Percentiles rank a stretch among this genome's conserved stretches.
phyloP scores from a whole-genome alignment of 2,329 filamentous ascomycete species.

The Pyricularia sp. region DNA sequence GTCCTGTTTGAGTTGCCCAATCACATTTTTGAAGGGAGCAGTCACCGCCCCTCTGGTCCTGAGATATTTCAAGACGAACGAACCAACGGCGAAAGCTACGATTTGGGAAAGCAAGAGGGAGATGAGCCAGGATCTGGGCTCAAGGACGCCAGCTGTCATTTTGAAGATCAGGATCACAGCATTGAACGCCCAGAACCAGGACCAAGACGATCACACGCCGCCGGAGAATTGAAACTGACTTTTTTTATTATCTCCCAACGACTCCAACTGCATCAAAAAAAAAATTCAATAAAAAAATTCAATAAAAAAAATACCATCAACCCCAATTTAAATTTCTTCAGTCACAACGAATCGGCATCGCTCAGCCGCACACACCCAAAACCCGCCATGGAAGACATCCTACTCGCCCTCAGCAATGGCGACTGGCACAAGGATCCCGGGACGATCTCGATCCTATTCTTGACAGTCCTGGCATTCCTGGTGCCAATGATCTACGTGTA shows the following conservation, averaged over 20 bases:
- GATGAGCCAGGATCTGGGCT: neutral
- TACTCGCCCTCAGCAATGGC: neutral
- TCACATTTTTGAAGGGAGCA: neutral
- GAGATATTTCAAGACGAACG: neutral
- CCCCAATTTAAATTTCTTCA: neutral
- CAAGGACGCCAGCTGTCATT: neutral
- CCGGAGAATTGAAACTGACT: neutral
- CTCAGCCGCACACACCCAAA: neutral
- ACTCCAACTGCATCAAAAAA: neutral
- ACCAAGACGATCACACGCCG: neutral
- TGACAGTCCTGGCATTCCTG: constrained; percentile 40
- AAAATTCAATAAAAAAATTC: too few species aligned
- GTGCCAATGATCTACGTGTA: constrained; percentile 45
- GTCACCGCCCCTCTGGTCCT: neutral
- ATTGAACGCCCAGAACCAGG: neutral
- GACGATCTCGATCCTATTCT: constrained; percentile 26
- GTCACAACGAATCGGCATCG: neutral
- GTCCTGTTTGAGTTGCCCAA: neutral
- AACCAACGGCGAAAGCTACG: neutral
- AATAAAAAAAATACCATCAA: neutral
- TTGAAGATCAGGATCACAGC: neutral
- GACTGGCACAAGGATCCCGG: neutral
- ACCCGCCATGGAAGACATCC: constrained; percentile 2
- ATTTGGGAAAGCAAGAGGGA: neutral
- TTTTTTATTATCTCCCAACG: neutral